phyloP scores from a whole-genome alignment of 768 basidiomycete genomes.

The Filobasidium floriforme region DNA sequence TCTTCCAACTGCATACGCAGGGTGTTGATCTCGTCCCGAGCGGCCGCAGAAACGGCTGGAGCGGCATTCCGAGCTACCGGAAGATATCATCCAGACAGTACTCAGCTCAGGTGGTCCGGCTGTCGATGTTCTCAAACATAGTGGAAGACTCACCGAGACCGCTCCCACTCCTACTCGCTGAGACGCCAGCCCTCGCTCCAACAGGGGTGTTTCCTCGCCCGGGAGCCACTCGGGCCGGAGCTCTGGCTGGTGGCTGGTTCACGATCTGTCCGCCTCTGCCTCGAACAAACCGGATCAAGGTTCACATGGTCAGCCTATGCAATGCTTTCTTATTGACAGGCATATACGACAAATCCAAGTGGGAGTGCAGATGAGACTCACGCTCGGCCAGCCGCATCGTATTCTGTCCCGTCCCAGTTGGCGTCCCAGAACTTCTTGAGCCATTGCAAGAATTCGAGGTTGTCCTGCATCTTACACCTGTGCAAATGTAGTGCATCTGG shows the following conservation, averaged over 20 bases:
- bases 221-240: constrained; percentile 2
- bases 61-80: constrained; percentile 19
- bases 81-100: background rate
- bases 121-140: too few relatives aligned
- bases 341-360: too few relatives aligned
- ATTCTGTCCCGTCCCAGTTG: constrained; percentile 77
- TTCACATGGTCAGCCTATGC: too few relatives aligned
- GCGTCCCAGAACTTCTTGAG: constrained; percentile 90
- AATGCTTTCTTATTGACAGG: too few relatives aligned
- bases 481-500: background rate
- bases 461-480: constrained; percentile 95
- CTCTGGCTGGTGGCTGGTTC: constrained; percentile 9
- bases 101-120: background rate
- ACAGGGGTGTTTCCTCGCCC: constrained; percentile 11
- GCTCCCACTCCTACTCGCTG: background rate
- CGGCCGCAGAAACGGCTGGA: constrained; percentile 10
- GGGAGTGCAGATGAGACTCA: constrained; percentile 50
- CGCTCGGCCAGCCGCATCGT: constrained; percentile 74
- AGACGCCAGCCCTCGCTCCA: background rate
- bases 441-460: constrained; percentile 98
- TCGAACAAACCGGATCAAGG: background rate
- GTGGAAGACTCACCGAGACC: background rate
- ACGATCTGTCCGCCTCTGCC: constrained; percentile 16
- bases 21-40: constrained; percentile 50
- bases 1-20: constrained; percentile 75